Evolutionary conservation across 2,329 filamentous ascomycete genomes (phyloP).

Genomic region (Neoarthrinium moseri): DNA sequence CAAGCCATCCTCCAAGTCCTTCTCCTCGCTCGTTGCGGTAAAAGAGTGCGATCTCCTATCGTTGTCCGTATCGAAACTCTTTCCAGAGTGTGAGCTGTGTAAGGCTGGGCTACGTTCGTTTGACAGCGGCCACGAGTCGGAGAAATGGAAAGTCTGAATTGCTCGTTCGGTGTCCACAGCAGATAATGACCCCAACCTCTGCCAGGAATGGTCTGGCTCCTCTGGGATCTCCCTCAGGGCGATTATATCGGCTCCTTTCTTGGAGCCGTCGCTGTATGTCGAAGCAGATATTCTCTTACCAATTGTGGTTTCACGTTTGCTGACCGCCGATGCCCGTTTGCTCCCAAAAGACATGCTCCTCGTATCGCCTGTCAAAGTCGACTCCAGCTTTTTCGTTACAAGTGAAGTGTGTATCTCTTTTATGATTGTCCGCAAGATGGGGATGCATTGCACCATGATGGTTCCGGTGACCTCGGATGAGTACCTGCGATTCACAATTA

Average conservation of each 20-base stretch:
- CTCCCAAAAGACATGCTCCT: neutral
- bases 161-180: neutral
- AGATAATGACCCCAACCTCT: neutral
- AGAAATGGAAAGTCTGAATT: too few species aligned
- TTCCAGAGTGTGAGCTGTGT: neutral
- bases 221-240: constrained; percentile 3
- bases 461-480: constrained; percentile 52
- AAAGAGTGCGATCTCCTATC: neutral
- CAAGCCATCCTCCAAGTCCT: neutral
- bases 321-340: too few species aligned
- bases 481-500: constrained; percentile 22
- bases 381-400: constrained; percentile 24
- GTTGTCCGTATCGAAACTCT: neutral
- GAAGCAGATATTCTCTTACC: too few species aligned
- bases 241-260: neutral
- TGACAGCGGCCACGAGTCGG: neutral
- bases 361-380: neutral
- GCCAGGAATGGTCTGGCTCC: constrained; percentile 1
- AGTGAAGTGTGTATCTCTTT: constrained; percentile 38
- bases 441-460: constrained; percentile 54
- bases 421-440: constrained; percentile 47
- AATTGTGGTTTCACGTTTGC: too few species aligned
- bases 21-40: neutral
- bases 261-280: too few species aligned
- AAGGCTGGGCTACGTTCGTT: neutral